phyloP scores from a whole-genome alignment of 768 basidiomycete genomes.

The Naganishia vaughanmartiniae region DNA sequence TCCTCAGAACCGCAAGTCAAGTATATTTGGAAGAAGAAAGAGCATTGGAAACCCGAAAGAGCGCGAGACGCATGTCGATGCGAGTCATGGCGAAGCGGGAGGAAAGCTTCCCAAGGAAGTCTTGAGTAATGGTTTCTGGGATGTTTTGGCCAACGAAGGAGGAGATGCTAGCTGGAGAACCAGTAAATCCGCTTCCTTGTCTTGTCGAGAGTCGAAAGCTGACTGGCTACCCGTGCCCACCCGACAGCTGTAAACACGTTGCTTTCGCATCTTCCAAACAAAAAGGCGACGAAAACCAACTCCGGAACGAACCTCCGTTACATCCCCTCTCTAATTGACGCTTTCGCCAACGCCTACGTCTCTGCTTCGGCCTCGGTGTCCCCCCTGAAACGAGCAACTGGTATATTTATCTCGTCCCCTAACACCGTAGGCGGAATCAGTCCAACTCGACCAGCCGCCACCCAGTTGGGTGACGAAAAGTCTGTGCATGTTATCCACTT shows the following conservation, averaged over 20 bases:
- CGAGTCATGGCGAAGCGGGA: conserved; percentile 22
- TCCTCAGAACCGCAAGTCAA: not conserved
- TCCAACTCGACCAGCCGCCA: not conserved
- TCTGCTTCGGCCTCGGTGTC: conserved; percentile 40
- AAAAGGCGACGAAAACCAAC: conserved; percentile 48
- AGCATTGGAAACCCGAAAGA: conserved; percentile 12
- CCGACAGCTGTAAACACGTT: conserved; percentile 32
- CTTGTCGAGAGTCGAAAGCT: not conserved
- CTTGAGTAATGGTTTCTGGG: conserved; percentile 46
- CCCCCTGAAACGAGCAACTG: conserved; percentile 36
- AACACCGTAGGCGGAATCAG: conserved; percentile 13
- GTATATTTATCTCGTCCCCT: conserved; percentile 36
- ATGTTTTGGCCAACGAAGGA: conserved; percentile 39
- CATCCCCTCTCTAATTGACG: conserved; percentile 43
- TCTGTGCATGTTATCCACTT: conserved; percentile 22
- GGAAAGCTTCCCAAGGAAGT: conserved; percentile 49
- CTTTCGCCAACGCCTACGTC: conserved; percentile 38
- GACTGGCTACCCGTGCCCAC: not conserved
- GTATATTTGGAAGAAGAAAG: conserved; percentile 27
- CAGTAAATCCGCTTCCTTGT: conserved; percentile 7
- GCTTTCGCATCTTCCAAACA: conserved; percentile 25
- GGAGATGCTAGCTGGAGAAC: conserved; percentile 43
- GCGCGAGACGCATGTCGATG: not conserved
- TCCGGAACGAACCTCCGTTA: conserved; percentile 47
- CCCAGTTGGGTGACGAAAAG: not conserved